Base-by-base conservation (phyloP, 345 rosid genomes). In the Citrus trifoliata region DNA sequence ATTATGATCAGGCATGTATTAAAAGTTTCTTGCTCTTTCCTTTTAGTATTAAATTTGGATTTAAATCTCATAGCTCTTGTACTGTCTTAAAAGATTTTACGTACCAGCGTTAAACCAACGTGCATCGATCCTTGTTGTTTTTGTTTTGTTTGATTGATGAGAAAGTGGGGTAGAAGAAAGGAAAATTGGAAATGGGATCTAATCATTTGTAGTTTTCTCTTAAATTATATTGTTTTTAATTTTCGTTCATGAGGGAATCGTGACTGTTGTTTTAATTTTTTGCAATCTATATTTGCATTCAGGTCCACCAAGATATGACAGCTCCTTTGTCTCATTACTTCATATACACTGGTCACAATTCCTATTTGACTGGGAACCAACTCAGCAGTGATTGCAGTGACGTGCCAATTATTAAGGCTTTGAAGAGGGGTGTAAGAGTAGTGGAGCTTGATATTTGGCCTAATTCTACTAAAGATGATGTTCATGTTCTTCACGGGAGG, bases 371-470 rank as follows among this genome's bases (percentile, higher is more conserved):
- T 0, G 97, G 98, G 56, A 97, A 94, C 70, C 98, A 97, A 74
- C 95, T 97, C 8, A 94, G 91, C 80, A 97, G 99, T 79, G 95
- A 94, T 30, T 93, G 98, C 84, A 97, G 98, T 70, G 98, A 91
- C 33, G 90, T 90, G 64, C 98, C 99, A 4, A 94, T 94, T 83
- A 90, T 92, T 48, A 85, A 89, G 73, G 95, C 98, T 7, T 73
- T 97, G 82, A 77, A 76, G 75, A 84, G 79, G 84, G 99, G 98
- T 21, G 96, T 94, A 32, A 87, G 99, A 80, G 98, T 93, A 5
- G 90, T 97, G 59, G 98, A 97, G 87, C 87, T 97, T 81, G 99
- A 97, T 85, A 83, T 97, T 38, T 94, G 98, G 99, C 99, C 98
- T 1, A 94, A 97, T 86, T 83, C 92, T 38, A 76, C 84, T 3